A percentile compares a stretch with the other conserved stretches of the same genome.
phyloP scores from a whole-genome alignment of 805 yeast species.

The Grigorovia jiainica region DNA sequence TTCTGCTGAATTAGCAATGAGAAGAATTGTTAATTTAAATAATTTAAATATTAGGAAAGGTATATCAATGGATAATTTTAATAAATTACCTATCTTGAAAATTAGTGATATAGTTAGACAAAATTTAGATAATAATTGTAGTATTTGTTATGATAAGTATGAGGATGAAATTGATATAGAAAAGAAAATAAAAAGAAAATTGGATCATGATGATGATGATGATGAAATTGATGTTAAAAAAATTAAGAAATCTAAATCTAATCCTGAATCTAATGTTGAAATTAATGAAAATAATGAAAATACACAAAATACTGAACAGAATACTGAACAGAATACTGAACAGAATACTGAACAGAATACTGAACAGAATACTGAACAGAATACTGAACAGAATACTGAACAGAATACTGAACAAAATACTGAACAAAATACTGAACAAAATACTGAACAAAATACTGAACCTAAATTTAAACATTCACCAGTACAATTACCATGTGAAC shows the following conservation, averaged over 20 bases:
- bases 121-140: conserved; percentile 31
- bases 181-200: conserved; percentile 22
- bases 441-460: too few species aligned
- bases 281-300: too few species aligned
- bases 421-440: too few species aligned
- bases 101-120: conserved; percentile 27
- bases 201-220: conserved; percentile 16
- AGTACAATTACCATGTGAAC: conserved; percentile 73
- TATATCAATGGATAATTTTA: conserved; percentile 43
- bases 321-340: too few species aligned
- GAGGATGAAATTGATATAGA: conserved; percentile 22
- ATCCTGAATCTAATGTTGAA: too few species aligned
- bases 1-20: conserved; percentile 62
- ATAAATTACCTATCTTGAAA: conserved; percentile 35
- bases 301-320: too few species aligned
- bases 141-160: conserved; percentile 56
- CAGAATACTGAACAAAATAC: too few species aligned
- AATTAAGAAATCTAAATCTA: too few species aligned
- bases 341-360: too few species aligned
- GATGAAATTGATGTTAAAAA: not conserved
- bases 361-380: too few species aligned
- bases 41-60: conserved; percentile 39
- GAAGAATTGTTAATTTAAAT: conserved; percentile 46
- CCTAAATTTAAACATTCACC: conserved; percentile 48
- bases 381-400: too few species aligned